Percentiles rank a stretch among this genome's conserved stretches.
phyloP scores from a whole-genome alignment of 305 asterid genomes.

The Rubia peregrina region DNA sequence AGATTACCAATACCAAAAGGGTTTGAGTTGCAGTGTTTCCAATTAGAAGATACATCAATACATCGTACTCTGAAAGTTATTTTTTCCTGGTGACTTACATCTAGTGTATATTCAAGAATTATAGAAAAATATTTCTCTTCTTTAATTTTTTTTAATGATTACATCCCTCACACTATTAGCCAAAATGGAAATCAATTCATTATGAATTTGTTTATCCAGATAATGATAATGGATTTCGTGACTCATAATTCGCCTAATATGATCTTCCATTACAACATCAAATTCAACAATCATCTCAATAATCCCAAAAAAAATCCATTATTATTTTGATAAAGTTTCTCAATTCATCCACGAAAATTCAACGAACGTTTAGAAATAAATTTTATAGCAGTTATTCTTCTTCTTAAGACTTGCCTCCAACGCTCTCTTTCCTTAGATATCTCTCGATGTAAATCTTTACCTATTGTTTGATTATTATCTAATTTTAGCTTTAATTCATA shows the following conservation, averaged over 20 bases:
- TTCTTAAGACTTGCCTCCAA: background rate
- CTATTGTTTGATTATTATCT: background rate
- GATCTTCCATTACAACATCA: too few species aligned
- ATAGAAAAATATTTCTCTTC: too few species aligned
- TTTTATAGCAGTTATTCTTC: background rate
- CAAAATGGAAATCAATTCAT: slow-evolving; percentile 5
- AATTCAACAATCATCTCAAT: too few species aligned
- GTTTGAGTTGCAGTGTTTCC: too few species aligned
- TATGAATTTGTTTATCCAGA: background rate
- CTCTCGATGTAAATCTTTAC: background rate
- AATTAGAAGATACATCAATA: too few species aligned
- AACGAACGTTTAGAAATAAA: background rate
- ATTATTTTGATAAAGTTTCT: too few species aligned
- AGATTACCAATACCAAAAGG: too few species aligned
- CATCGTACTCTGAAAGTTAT: too few species aligned
- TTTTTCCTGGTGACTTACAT: too few species aligned
- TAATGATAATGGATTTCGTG: background rate
- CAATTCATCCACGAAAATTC: too few species aligned
- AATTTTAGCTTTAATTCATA: background rate
- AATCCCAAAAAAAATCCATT: too few species aligned
- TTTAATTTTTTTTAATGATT: background rate
- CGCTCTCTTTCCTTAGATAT: background rate
- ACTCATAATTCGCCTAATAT: background rate
- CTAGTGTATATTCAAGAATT: too few species aligned
- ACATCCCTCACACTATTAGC: background rate